phyloP scores from a whole-genome alignment of 257 asterid genomes.

The Solanum commersonii region DNA sequence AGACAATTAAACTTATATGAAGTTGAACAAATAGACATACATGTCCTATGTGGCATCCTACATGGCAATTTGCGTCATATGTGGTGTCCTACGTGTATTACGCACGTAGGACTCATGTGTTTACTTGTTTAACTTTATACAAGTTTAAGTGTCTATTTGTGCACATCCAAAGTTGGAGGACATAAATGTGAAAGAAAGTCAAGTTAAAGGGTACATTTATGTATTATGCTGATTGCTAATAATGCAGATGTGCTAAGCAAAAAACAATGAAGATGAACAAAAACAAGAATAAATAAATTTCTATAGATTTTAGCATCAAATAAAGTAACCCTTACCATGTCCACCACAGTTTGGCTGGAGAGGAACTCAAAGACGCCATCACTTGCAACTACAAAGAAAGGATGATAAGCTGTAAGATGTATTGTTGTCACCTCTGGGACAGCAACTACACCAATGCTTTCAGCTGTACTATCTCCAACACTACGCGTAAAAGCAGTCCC shows the following conservation, averaged over 20 bases:
- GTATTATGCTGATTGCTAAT: neutral
- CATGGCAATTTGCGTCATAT: neutral
- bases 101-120: too few species aligned
- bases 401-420: constrained; percentile 48
- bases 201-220: neutral
- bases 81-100: too few species aligned
- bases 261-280: neutral
- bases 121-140: too few species aligned
- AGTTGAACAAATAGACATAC: neutral
- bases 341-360: constrained; percentile 77
- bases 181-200: neutral
- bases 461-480: constrained; percentile 79
- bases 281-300: neutral
- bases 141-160: too few species aligned
- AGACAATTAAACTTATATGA: neutral
- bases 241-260: neutral
- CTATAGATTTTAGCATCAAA: neutral
- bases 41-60: neutral
- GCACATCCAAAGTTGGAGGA: neutral
- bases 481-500: constrained; percentile 96
- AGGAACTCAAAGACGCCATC: constrained; percentile 91
- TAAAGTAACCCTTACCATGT: constrained; percentile 52
- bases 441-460: constrained; percentile 81
- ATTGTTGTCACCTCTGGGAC: constrained; percentile 68
- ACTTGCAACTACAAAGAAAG: constrained; percentile 82